These are phyloP conservation scores for Moesziomyces sp. DNA, from an alignment of 1,284 basidiomycete genomes.

Conservation along the genomic window DNA sequence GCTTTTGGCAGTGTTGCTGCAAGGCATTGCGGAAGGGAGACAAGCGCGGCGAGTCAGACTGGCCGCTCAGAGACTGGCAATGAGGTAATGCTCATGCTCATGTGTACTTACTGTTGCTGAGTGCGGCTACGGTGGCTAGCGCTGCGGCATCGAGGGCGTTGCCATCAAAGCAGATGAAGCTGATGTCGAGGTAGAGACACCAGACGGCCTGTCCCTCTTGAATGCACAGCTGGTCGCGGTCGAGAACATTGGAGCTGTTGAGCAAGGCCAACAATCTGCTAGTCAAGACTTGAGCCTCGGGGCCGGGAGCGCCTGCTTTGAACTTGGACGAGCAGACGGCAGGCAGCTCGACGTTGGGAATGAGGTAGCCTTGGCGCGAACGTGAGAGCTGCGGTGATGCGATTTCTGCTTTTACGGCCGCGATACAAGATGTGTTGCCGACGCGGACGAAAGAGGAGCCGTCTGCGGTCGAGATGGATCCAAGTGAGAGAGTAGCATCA, in stretches of 20 bases:
- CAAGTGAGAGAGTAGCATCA: slow-evolving; percentile 33
- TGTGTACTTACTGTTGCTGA: slow-evolving; percentile 78
- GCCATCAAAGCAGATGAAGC: slow-evolving; percentile 96
- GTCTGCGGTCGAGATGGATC: slow-evolving; percentile 50
- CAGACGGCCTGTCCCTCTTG: slow-evolving; percentile 82
- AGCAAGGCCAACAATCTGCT: slow-evolving; percentile 73
- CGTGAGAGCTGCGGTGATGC: slow-evolving; percentile 36
- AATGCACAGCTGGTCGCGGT: slow-evolving; percentile 80
- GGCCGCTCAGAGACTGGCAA: no score
- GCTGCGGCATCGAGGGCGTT: slow-evolving; percentile 91
- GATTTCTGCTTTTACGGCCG: slow-evolving; percentile 54
- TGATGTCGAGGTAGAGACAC: slow-evolving; percentile 91
- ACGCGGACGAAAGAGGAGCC: slow-evolving; percentile 47
- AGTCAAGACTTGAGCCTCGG: slow-evolving; percentile 54
- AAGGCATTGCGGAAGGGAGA: not conserved
- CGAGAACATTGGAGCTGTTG: slow-evolving; percentile 69
- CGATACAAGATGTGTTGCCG: slow-evolving; percentile 49
- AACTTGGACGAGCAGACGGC: slow-evolving; percentile 91
- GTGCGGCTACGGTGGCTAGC: slow-evolving; percentile 84
- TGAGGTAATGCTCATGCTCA: not conserved
- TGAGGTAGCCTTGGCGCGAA: slow-evolving; percentile 42
- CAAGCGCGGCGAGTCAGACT: not conserved
- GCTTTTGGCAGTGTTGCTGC: slow-evolving; percentile 75
- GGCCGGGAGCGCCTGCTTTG: slow-evolving; percentile 86
- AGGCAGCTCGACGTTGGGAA: slow-evolving; percentile 86